Base-by-base conservation (phyloP, 805 yeast species). In the Tetrapisispora namnaoensis region DNA sequence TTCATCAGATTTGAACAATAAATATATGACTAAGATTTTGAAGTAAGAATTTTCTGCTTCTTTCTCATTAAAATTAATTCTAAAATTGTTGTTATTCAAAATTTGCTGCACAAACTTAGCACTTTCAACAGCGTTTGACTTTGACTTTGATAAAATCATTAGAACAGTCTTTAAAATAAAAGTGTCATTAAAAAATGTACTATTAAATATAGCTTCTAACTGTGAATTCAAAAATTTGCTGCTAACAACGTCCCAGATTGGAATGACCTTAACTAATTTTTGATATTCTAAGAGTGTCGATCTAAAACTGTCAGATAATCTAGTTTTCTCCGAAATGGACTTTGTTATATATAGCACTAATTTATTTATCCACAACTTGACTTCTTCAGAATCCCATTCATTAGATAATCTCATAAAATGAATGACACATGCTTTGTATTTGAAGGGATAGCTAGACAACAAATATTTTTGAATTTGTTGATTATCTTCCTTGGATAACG, bases 81-180 rank as follows among this genome's bases (percentile, higher is more conserved):
- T 62, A 16, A 50, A 52, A 2, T 58, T 50, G 1, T 72, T 76
- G 57, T 79, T 81, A 59, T 77, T 80, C 20, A 84, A 54, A 36
- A 83, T 69, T 10, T 85, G 72, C 57, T 86, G 95, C 11, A 88
- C 63, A 42, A 80, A 69, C 55, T 75, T 82, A 18, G 70, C 72
- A 54, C 64, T 70, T 27, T 77, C 74, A 43, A 75, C 65, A 18
- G 55, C 57, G 27, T 61, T 63, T 37, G 61, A 66, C 1, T 65
- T 56, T 1, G 73, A 73, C 2, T 70, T 55, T 37, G 72, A 49
- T 16, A 79, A 56, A 8, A 72, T 18, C 1, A 77, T 51, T 37
- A 67, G 54, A 3, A 70, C 67, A 57, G 81, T 77, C 38, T 73
- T 69, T 54, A 86, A 57, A n/a, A 77, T 70, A 0, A 51, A 50